Base-by-base conservation (phyloP, 768 basidiomycete genomes). In the Termitomyces heimii region DNA sequence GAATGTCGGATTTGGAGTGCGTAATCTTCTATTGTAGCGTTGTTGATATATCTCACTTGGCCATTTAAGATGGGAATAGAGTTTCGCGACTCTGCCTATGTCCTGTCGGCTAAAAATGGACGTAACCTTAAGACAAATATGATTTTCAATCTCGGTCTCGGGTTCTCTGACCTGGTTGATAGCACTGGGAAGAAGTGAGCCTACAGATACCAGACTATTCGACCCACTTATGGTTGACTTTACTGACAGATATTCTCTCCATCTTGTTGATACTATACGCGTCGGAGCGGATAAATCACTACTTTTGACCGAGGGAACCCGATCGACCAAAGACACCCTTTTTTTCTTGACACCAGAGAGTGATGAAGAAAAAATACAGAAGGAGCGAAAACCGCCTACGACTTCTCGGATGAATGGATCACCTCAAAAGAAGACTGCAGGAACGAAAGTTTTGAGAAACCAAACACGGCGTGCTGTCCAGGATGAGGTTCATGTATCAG, bases 401-500 rank as follows among this genome's bases (percentile, higher is more conserved):
- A 75, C 74, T 51, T 75, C 83, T 12, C 70, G 80, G 28, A 68
- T 73, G 10, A 92, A 92, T 63, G 89, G 87, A 28, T 84, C 82
- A 43, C 88, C 89, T 7, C 69, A 65, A 18, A 92, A 91, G 71
- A 79, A 82, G 63, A 87, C 84, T 2, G 88, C 84, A 0, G 93
- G 83, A 16, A 87, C 86, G 7, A 94, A 97, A 67, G 88, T 96
- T 20, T 76, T 97, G 20, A 85, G 93, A 54, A 92, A 92, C 67
- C 95, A 96, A 71, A 92, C 91, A 0, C 86, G 97, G 28, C 86
- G 90, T 59, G 88, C 92, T 32, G 88, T 84, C 26, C 89, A 93
- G 64, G 88, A 90, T 42, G 93, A 97, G 60, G 82, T 89, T 2
- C 81, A 92, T 54, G 82, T 87, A 63, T 86, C 91, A 2, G 86